Base-by-base conservation (phyloP, 2,329 filamentous ascomycete genomes). In the Pseudogymnoascus sp. region DNA sequence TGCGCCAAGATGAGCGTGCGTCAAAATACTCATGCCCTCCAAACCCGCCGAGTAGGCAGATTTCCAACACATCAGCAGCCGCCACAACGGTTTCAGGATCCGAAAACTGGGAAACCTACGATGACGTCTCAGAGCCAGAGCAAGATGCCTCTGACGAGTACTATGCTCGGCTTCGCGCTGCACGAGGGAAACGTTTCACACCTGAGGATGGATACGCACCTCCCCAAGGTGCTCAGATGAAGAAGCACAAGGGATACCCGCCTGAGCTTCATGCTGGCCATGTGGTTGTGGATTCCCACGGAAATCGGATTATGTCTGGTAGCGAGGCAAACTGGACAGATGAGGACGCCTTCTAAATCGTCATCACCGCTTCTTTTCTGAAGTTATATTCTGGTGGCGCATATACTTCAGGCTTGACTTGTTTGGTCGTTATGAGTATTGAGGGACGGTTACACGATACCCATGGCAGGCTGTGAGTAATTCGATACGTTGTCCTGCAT, bases 91-190 rank as follows among this genome's bases (percentile, higher is more conserved):
- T 89, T 26, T 91, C 90, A 4, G 91, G 90, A 1, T 96, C 91
- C 3, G 93, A 97, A 76, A 97, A 97, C 74, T 97, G 93, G 93
- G 93, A 97, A 76, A 96, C 93, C 9, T 97, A 95, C 70, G 93
- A 95, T 69, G 91, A 96, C 73, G 86, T 83, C 68, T 91, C 88
- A 65, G 88, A 91, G 70, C 85, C 88, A 0, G 89, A 91, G 70
- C 81, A 82, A 23, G 92, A 96, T 72, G 84, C 83, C 0, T 87
- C 87, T 3, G 90, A 95, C 65, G 93, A 95, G 74, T 96, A 96
- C 75, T 96, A 96, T 75, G 88, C 90, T 67, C 91, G 90, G 75
- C 78, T 93, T 62, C 83, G 88, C 64, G 86, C 87, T 33, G 82
- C 87, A 5, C 83, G 85, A 37, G 82, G 82, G 68, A 93, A 91